Percentiles rank a stretch among this genome's conserved stretches.
Conservation (phyloP, 1,139 yeast genomes). For the Komagataea norvegica region DNA sequence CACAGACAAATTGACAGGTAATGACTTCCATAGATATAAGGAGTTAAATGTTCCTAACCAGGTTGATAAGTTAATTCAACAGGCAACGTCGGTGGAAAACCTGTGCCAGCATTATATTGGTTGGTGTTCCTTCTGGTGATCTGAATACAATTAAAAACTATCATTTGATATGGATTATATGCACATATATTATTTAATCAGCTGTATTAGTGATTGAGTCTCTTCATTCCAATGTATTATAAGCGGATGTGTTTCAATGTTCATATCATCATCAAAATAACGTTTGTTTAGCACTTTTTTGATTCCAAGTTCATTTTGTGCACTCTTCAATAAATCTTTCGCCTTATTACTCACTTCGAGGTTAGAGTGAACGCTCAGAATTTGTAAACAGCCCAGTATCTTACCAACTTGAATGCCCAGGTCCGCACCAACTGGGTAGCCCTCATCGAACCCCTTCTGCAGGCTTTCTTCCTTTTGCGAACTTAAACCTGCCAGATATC, state of each 20-base stretch:
- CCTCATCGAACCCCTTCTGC: slow-evolving; percentile 77
- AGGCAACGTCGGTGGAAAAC: slow-evolving; percentile 95
- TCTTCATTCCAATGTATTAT: slow-evolving; percentile 35
- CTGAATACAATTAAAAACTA: too few species aligned
- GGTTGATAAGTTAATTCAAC: slow-evolving; percentile 90
- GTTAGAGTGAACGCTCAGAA: slow-evolving; percentile 22
- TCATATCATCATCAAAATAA: slow-evolving; percentile 49
- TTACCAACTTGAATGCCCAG: slow-evolving; percentile 65
- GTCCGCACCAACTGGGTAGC: slow-evolving; percentile 70
- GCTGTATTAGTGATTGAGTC: slow-evolving; percentile 8
- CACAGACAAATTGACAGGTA: slow-evolving; percentile 88
- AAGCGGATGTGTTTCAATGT: slow-evolving; percentile 33
- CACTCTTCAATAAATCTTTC: slow-evolving; percentile 30
- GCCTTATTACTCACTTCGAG: slow-evolving; percentile 20
- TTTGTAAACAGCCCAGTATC: slow-evolving; percentile 47
- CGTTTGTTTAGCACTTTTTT: slow-evolving; percentile 43
- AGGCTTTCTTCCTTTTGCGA: slow-evolving; percentile 63
- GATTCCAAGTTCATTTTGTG: slow-evolving; percentile 48
- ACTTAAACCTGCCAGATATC: slow-evolving; percentile 78
- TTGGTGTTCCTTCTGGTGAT: slow-evolving; percentile 97
- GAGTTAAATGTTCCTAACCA: slow-evolving; percentile 83
- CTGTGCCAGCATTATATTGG: slow-evolving; percentile 96
- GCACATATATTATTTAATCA: slow-evolving; percentile 2
- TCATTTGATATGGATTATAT: too few species aligned
- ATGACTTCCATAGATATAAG: slow-evolving; percentile 71